Conservation (phyloP, 192 early-diverging fungal genomes). For the Coemansia sp. region DNA sequence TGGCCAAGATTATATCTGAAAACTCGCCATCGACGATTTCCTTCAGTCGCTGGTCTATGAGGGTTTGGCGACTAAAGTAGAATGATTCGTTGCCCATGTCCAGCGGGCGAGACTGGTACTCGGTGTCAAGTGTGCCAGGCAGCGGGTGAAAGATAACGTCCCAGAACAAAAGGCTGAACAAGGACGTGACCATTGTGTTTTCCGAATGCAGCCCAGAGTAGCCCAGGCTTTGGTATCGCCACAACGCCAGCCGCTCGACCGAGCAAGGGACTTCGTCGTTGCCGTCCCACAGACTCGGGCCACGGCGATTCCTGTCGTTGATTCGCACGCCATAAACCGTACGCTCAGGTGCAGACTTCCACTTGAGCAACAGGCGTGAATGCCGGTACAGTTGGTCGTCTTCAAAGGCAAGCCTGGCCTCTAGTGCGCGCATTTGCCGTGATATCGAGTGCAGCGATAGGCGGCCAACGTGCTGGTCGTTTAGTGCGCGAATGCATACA, state of each 20-base stretch:
- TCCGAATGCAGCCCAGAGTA: constrained; percentile 67
- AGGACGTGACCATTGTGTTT: constrained; percentile 59
- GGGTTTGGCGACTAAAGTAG: constrained; percentile 54
- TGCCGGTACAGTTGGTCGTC: constrained; percentile 8
- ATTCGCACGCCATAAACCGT: constrained; percentile 46
- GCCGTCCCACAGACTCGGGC: constrained; percentile 54
- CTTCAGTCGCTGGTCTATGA: constrained; percentile 39
- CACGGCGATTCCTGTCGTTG: constrained; percentile 28
- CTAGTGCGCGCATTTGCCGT: constrained; percentile 39
- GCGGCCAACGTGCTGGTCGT: constrained; percentile 59
- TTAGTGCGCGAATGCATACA: constrained; percentile 59
- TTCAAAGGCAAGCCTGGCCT: constrained; percentile 26
- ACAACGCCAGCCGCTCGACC: constrained; percentile 65
- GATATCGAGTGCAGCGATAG: constrained; percentile 41
- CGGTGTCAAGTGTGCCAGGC: constrained; percentile 69
- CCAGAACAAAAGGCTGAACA: constrained; percentile 71
- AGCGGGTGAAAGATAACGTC: constrained; percentile 63
- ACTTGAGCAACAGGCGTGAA: constrained; percentile 43
- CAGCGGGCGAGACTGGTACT: constrained; percentile 66
- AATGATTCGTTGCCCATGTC: constrained; percentile 69
- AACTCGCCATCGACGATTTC: constrained; percentile 30
- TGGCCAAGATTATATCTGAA: constrained; percentile 10
- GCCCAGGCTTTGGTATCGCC: constrained; percentile 62
- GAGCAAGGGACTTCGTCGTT: constrained; percentile 52
- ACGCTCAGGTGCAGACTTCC: constrained; percentile 48